Base-by-base conservation (phyloP, 2,329 filamentous ascomycete genomes). In the Pyrenochaeta sp. region DNA sequence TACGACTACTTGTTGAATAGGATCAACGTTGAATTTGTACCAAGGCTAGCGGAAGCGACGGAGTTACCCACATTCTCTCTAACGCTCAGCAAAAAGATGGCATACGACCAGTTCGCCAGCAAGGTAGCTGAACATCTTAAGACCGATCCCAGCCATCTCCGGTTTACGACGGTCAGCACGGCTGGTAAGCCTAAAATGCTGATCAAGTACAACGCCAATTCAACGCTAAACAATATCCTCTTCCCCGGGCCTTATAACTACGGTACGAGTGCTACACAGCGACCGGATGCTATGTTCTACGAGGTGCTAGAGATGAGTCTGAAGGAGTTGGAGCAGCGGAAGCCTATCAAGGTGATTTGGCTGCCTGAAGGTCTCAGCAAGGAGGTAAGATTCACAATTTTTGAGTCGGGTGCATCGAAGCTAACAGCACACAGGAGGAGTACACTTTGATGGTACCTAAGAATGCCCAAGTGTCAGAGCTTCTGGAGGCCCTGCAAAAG, bases 251-350 rank as follows among this genome's bases (percentile, higher is more conserved):
- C 72, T 1, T 91, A 91, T 52, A 88, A 88, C 64, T 90, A 92
- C 65, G 85, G 90, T 50, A 91, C 88, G 66, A 85, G 86, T 59
- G 76, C 81, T 55, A 88, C 85, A 32, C 91, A 93, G 72, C 86
- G 89, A 53, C 80, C 85, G 22, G 94, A 98, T 77, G 87, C 90
- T 0, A 83, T 99, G 51, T 98, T 90, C 77, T 99, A 93, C 73
- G 95, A 99, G 76, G 87, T 98, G 28, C 81, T 99, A 40, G 95
- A 99, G 62, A 96, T 97, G 83, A 97, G 92, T 70, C 80, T 99
- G 46, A 91, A 91, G 25, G 96, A 99, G 77, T 84, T 96, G 43
- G 95, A 99, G 73, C 95, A 91, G 55, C 95, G 96, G 82, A 97
- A 96, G 82, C 87, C 83, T 56, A 81, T 98, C 62, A 94, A 91